Percentiles rank a stretch among this genome's conserved stretches.
Conservation (phyloP, 2,329 filamentous ascomycete species). For the Stachybotrys chlorohalonatus region DNA sequence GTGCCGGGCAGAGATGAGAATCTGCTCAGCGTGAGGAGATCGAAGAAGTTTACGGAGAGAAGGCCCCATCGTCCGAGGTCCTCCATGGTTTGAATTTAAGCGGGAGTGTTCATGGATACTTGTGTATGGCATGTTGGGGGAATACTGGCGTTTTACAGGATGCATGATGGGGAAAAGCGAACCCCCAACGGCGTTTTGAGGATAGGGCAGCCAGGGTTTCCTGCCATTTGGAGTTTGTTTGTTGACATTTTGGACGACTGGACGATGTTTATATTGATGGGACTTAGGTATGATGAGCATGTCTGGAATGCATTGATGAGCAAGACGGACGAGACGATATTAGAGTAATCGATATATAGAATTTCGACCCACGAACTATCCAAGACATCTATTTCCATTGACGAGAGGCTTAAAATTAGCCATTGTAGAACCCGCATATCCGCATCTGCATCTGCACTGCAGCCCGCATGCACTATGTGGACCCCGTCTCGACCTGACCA, state of each 20-base stretch:
- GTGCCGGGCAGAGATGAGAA: conserved; percentile 29
- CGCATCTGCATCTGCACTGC: no score
- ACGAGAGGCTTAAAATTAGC: background rate
- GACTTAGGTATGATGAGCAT: background rate
- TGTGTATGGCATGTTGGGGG: no score
- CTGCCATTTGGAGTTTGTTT: background rate
- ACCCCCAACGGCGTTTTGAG: background rate
- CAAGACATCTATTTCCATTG: background rate
- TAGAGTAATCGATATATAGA: background rate
- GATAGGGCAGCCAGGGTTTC: background rate
- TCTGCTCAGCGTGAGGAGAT: conserved; percentile 33
- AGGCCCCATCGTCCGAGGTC: conserved; percentile 13
- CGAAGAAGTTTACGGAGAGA: conserved; percentile 37
- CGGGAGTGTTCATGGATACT: no score
- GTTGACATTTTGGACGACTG: background rate
- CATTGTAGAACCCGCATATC: no score
- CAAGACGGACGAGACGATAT: background rate
- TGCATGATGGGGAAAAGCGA: background rate
- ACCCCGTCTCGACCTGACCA: no score
- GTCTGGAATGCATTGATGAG: background rate
- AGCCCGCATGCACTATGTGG: no score
- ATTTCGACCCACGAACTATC: background rate
- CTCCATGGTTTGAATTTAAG: background rate
- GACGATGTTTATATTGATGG: background rate
- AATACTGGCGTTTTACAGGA: background rate